These are phyloP conservation scores for Yueomyces sp. DNA, from an alignment of 805 yeast genomes.

Conservation along the genomic window DNA sequence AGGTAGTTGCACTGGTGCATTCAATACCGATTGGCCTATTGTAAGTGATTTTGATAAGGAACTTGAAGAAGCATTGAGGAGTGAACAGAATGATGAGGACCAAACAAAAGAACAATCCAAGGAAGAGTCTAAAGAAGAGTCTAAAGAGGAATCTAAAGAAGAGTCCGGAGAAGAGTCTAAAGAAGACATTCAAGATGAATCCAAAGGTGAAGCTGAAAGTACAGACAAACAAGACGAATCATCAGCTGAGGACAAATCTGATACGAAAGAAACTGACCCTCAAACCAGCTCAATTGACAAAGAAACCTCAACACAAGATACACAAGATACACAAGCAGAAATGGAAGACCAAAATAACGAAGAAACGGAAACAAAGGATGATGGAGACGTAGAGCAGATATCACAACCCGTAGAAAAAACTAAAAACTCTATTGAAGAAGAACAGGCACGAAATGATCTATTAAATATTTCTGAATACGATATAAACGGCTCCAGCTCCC, in stretches of 20 bases:
- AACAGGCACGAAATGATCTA: not conserved
- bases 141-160: not conserved
- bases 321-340: slow-evolving; percentile 1
- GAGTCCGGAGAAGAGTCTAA: not conserved
- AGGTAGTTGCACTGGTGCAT: slow-evolving; percentile 94
- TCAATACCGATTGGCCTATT: slow-evolving; percentile 45
- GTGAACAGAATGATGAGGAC: slow-evolving; percentile 1
- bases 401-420: not conserved
- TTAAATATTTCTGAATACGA: slow-evolving; percentile 12
- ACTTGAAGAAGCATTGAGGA: not conserved
- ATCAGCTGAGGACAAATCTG: slow-evolving; percentile 1
- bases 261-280: not conserved
- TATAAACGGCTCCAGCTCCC: slow-evolving; percentile 32
- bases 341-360: slow-evolving; percentile 7
- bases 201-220: slow-evolving; percentile 1
- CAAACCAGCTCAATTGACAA: not conserved
- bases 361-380: slow-evolving; percentile 10
- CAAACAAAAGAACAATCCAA: slow-evolving; percentile 4
- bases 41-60: slow-evolving; percentile 14
- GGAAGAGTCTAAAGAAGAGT: slow-evolving; percentile 1
- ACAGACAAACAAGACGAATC: slow-evolving; percentile 1
- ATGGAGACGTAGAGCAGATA: not conserved
- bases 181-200: slow-evolving; percentile 2
- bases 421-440: not conserved
- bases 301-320: slow-evolving; percentile 1